Conservation (phyloP, 768 basidiomycete species). For the Tylopilus felleus region DNA sequence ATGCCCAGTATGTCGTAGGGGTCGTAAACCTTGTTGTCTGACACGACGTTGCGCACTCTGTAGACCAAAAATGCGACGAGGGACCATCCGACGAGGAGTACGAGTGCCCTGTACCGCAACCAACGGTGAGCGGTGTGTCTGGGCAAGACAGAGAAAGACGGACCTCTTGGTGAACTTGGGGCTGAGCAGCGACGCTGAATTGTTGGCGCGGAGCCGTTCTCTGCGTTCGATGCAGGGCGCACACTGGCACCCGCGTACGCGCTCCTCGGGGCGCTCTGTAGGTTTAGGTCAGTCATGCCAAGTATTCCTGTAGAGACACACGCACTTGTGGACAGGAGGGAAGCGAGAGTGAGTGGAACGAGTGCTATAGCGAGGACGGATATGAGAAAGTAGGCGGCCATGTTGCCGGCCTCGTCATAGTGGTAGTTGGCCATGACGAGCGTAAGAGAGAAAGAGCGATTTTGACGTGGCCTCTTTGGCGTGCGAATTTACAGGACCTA, state of each 20-base stretch:
- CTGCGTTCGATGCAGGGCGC: constrained; percentile 57
- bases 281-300: constrained; percentile 4
- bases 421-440: constrained; percentile 64
- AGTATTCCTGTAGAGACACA: neutral
- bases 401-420: constrained; percentile 82
- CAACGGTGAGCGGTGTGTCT: neutral
- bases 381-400: constrained; percentile 89
- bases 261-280: constrained; percentile 33
- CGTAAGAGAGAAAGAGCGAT: neutral
- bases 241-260: constrained; percentile 55
- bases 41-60: constrained; percentile 50
- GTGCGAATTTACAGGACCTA: constrained; percentile 10
- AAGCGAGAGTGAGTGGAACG: constrained; percentile 67
- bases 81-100: constrained; percentile 72
- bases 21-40: constrained; percentile 77
- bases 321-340: constrained; percentile 44
- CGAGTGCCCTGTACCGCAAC: constrained; percentile 30
- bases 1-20: constrained; percentile 94
- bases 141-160: constrained; percentile 10
- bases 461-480: constrained; percentile 15
- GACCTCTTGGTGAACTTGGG: constrained; percentile 53
- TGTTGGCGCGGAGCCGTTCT: constrained; percentile 39
- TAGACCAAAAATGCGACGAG: constrained; percentile 66
- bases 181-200: constrained; percentile 45
- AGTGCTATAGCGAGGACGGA: constrained; percentile 85